Conservation (phyloP, 768 basidiomycete genomes). For the Podaxis mareebaensis region DNA sequence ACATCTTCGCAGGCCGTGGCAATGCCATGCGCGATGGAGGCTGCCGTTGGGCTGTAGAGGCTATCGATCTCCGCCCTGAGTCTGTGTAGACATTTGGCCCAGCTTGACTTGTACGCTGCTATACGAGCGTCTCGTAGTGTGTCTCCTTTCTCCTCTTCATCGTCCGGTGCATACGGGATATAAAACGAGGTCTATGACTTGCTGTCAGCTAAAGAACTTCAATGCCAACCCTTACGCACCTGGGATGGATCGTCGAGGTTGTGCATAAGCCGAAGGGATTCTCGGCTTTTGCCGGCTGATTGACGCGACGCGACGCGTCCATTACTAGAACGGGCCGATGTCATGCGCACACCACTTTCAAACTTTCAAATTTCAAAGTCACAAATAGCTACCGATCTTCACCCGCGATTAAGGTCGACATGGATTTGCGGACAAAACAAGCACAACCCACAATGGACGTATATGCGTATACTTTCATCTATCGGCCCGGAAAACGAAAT, state of each 20-base stretch:
- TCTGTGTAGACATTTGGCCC: conserved; percentile 58
- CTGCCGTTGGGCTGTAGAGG: conserved; percentile 50
- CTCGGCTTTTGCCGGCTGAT: conserved; percentile 9
- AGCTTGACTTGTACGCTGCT: conserved; percentile 54
- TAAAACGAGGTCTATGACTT: conserved; percentile 12
- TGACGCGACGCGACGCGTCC: conserved; percentile 57
- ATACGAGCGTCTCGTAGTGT: conserved; percentile 32
- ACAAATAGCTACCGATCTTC: no score
- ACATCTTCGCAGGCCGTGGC: conserved; percentile 41
- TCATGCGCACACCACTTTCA: no score
- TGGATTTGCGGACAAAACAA: no score
- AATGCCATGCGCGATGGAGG: conserved; percentile 44
- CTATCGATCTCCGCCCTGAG: conserved; percentile 52
- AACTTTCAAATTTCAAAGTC: no score
- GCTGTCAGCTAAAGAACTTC: not conserved
- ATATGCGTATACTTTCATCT: no score
- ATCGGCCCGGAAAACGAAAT: no score
- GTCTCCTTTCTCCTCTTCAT: not conserved
- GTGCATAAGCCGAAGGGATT: not conserved
- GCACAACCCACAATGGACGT: no score
- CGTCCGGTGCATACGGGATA: conserved; percentile 12
- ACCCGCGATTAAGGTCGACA: no score
- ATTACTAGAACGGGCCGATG: not conserved
- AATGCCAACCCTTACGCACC: not conserved
- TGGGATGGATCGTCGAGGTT: conserved; percentile 12